A percentile compares a stretch with the other conserved stretches of the same genome.
Conservation (phyloP, 2,329 filamentous ascomycete genomes). For the Clarireedia sp. region DNA sequence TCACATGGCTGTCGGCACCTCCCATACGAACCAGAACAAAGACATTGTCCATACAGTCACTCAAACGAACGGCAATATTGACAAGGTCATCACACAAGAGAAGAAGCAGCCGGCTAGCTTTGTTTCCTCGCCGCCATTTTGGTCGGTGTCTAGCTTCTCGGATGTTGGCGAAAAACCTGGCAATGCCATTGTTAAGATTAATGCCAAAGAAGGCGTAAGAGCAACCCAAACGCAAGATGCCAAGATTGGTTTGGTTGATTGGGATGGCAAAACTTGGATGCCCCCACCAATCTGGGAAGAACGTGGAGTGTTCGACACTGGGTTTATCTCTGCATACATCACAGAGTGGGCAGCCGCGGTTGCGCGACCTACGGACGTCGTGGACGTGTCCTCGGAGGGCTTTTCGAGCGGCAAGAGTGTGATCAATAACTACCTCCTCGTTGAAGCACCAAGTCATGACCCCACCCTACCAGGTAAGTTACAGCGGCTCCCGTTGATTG, state of each 20-base stretch:
- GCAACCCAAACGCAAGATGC: constrained; percentile 12
- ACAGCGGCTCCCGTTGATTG: neutral
- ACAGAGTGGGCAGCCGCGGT: constrained; percentile 21
- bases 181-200: neutral
- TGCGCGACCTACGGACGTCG: constrained; percentile 4
- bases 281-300: constrained; percentile 25
- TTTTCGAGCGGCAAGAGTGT: constrained; percentile 14
- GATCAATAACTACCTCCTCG: constrained; percentile 10
- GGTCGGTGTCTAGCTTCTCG: constrained; percentile 4
- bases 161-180: constrained; percentile 13
- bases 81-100: neutral
- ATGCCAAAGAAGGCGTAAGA: neutral
- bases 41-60: neutral
- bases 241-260: constrained; percentile 17
- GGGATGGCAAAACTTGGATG: constrained; percentile 17
- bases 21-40: neutral
- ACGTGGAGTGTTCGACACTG: constrained; percentile 17
- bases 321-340: constrained; percentile 22
- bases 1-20: neutral
- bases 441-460: constrained; percentile 13
- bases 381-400: constrained; percentile 1
- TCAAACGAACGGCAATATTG: neutral
- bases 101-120: neutral
- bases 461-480: constrained; percentile 20
- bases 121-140: neutral